Evolutionary conservation across 2,329 filamentous ascomycete species (phyloP).

Genomic region (Apiospora marii): DNA sequence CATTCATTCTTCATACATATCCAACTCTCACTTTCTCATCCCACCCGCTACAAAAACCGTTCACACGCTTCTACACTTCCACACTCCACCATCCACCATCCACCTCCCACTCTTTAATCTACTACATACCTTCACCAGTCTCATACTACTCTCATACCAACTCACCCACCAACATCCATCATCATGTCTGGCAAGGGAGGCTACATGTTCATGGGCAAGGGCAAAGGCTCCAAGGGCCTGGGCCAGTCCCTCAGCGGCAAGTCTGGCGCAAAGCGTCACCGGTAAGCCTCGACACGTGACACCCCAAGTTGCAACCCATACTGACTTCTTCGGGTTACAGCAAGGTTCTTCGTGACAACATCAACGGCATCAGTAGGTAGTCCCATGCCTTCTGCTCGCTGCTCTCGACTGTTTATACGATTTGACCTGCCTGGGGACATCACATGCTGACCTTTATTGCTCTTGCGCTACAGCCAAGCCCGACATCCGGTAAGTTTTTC

Average conservation of each 20-base stretch:
- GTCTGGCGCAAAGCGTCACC: conserved; percentile 28
- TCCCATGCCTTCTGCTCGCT: background rate
- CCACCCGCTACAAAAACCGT: background rate
- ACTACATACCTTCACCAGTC: background rate
- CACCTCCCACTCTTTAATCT: background rate
- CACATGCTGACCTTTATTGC: conserved; percentile 32
- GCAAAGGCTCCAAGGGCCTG: conserved; percentile 26
- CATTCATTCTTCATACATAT: background rate
- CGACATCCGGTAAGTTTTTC: conserved; percentile 56
- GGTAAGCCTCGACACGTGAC: conserved; percentile 22
- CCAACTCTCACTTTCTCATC: background rate
- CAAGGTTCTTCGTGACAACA: conserved; percentile 44
- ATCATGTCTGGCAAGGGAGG: conserved; percentile 1
- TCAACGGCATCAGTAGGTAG: conserved; percentile 38
- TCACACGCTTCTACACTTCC: background rate
- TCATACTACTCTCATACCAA: background rate
- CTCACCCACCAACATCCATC: background rate
- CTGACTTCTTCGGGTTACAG: conserved; percentile 29
- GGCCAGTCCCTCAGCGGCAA: conserved; percentile 25
- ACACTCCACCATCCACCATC: background rate
- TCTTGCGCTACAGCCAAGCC: conserved; percentile 54
- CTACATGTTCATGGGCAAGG: conserved; percentile 18
- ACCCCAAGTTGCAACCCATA: background rate
- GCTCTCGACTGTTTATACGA: background rate
- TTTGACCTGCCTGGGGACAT: background rate